Conservation (phyloP, 2,329 filamentous ascomycete species). For the Penicillium sclerotigenum region DNA sequence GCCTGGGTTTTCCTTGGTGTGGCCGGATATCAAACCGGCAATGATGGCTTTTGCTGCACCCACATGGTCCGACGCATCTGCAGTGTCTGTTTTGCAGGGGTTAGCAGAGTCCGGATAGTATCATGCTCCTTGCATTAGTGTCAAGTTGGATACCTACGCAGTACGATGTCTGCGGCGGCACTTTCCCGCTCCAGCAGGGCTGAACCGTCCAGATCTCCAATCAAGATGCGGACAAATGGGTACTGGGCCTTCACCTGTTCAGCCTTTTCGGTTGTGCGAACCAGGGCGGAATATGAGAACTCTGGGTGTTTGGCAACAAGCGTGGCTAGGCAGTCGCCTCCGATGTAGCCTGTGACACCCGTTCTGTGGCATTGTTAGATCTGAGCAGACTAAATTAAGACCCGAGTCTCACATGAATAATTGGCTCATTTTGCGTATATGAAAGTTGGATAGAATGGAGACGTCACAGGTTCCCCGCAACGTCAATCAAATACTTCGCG, state of each 20-base stretch:
- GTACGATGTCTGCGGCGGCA: constrained; percentile 50
- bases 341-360: constrained; percentile 51
- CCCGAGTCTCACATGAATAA: constrained; percentile 14
- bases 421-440: constrained; percentile 13
- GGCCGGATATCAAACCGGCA: constrained; percentile 41
- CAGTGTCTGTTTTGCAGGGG: constrained; percentile 19
- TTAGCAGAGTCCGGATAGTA: not conserved
- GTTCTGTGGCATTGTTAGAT: constrained; percentile 35
- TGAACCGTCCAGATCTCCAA: constrained; percentile 49
- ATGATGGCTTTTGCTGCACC: constrained; percentile 40
- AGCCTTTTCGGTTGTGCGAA: constrained; percentile 40
- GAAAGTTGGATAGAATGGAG: too few relatives aligned
- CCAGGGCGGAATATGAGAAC: constrained; percentile 38
- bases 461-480: not conserved
- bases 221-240: constrained; percentile 50
- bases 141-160: constrained; percentile 33
- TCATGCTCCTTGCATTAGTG: not conserved
- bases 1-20: constrained; percentile 36
- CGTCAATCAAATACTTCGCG: not conserved
- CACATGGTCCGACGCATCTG: constrained; percentile 39
- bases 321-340: constrained; percentile 47
- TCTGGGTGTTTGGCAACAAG: constrained; percentile 42
- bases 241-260: constrained; percentile 39
- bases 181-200: constrained; percentile 47
- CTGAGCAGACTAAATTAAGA: too few relatives aligned